These are phyloP conservation scores for Fusarium sp. DNA, from an alignment of 2,329 filamentous ascomycete genomes.

Conservation along the genomic window DNA sequence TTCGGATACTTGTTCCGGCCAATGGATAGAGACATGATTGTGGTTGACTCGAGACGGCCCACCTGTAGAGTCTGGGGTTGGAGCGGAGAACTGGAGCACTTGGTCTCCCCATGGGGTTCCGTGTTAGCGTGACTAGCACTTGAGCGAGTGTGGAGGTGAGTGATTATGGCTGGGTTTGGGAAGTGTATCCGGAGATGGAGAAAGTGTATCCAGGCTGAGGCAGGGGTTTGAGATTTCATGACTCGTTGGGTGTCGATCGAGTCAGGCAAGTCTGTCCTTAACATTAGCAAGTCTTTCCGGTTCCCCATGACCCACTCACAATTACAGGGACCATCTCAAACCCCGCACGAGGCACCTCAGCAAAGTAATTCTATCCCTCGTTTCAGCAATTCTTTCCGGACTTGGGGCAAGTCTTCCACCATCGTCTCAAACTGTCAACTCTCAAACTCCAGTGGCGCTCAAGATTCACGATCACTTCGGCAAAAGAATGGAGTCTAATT, in stretches of 20 bases:
- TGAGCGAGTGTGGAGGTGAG: neutral
- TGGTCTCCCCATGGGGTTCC: constrained; percentile 5
- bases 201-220: neutral
- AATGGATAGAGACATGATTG: neutral
- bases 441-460: neutral
- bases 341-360: neutral
- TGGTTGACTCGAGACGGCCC: neutral
- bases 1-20: neutral
- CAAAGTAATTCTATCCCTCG: neutral
- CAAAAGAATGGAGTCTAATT: neutral
- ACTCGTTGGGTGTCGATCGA: neutral
- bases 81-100: neutral
- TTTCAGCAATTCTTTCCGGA: constrained; percentile 3
- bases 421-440: neutral
- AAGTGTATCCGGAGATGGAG: neutral
- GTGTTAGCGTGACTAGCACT: neutral
- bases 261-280: neutral
- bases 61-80: neutral
- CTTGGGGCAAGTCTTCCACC: neutral
- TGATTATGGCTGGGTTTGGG: neutral
- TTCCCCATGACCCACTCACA: neutral
- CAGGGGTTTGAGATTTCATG: neutral
- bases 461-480: neutral
- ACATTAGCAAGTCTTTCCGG: neutral
- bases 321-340: neutral